Evolutionary conservation across 176 grass and related monocot genomes (phyloP), one percentile per base, ranked within the genome.

Genomic region (Carex pumila): DNA sequence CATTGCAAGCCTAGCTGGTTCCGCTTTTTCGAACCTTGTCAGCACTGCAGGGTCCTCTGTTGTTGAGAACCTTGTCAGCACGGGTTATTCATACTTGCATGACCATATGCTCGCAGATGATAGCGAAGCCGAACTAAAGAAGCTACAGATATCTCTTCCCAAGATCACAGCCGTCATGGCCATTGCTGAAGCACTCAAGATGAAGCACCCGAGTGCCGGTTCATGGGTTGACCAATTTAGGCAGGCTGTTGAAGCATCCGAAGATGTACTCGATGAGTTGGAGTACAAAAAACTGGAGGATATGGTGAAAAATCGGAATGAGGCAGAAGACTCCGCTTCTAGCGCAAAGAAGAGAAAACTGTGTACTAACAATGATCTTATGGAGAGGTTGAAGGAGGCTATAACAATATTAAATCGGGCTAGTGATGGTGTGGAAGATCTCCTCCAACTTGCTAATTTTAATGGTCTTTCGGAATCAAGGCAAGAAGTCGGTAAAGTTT

Each of bases 201-300:
- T n/a, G 1, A 71, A 45, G 68, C 17, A 58, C 61, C 79, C 79
- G 3, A 29, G 2, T 30, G 21, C 54, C 0, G 4, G 49, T 37
- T 3, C 0, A 15, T 88, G 86, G 86, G 54, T 88, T 3, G 19
- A 60, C 31, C 31, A 61, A 39, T 61, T 81, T 14, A 63, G 57
- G 36, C 15, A 41, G 0, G 78, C 78, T 63, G 30, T 62, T 1
- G 25, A 88, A 13, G 71, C 50, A 55, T 75, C 86, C 0, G 89
- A 88, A 61, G 89, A 90, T n/a, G 79, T 49, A 8, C 45, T 49
- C 0, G 45, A 49, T 49, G 7, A 49, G 45, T 49, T 49, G 45
- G 45, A 49, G 7, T 84, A 90, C 64, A 19, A 31, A 12, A 4
- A n/a, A 2, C 21, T 86, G 36, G 62, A 29, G 36, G 49, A 68